Conservation (phyloP, 441 rosid genomes). For the Erodium moschatum region DNA sequence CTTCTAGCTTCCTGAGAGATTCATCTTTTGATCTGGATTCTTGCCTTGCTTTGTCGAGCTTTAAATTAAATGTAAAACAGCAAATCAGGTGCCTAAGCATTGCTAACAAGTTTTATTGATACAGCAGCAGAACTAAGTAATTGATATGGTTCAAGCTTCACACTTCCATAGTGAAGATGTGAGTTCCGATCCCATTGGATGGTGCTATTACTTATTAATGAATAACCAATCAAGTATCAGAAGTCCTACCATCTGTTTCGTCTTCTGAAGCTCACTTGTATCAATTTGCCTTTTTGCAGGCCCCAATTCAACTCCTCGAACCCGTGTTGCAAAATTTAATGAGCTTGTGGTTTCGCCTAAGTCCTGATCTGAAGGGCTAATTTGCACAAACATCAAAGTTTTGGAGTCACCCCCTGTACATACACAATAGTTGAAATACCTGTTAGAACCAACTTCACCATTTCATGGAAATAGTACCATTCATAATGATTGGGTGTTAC, state of each 20-base stretch:
- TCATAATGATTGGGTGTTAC: not conserved
- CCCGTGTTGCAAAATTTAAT: constrained; percentile 85
- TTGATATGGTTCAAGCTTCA: not conserved
- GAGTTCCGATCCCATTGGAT: not conserved
- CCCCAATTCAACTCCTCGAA: constrained; percentile 87
- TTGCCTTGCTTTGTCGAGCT: constrained; percentile 80
- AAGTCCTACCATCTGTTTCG: constrained; percentile 63
- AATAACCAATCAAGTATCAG: not conserved
- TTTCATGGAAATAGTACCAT: not conserved
- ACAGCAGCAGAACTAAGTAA: not conserved
- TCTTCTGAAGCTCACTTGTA: constrained; percentile 56
- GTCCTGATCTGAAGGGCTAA: constrained; percentile 84
- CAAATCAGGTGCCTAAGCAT: constrained; percentile 16
- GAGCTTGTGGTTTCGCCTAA: constrained; percentile 76
- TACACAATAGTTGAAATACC: constrained; percentile 4
- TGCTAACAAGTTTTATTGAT: not conserved
- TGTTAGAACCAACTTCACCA: constrained; percentile 12
- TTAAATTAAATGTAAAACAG: constrained; percentile 5
- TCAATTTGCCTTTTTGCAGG: constrained; percentile 78
- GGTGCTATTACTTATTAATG: not conserved
- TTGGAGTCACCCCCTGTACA: constrained; percentile 81
- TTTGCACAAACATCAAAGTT: constrained; percentile 88
- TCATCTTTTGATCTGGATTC: constrained; percentile 71
- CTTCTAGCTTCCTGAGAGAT: constrained; percentile 57
- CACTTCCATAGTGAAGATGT: not conserved